Percentiles rank a stretch among this genome's conserved stretches.
These are phyloP conservation scores for Alternaria triticina DNA, from an alignment of 2,329 filamentous ascomycete species.

Conservation along the genomic window DNA sequence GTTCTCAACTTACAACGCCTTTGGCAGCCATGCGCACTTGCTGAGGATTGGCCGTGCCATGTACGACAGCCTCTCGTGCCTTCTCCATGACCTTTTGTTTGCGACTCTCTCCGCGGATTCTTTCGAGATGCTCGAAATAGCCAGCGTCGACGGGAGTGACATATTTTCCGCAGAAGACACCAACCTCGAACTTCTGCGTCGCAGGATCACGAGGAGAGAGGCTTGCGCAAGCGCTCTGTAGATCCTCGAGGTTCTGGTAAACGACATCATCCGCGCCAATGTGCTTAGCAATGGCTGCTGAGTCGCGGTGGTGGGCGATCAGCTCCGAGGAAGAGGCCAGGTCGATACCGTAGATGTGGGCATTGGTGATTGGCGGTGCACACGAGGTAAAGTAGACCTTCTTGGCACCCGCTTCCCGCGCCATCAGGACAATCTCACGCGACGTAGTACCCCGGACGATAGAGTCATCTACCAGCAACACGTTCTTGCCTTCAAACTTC, in stretches of 20 bases:
- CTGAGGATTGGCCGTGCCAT: constrained; percentile 65
- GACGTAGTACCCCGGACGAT: constrained; percentile 88
- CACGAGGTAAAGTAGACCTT: constrained; percentile 85
- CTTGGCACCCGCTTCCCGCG: constrained; percentile 79
- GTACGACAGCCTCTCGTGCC: constrained; percentile 68
- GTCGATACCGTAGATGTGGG: constrained; percentile 65
- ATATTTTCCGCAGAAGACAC: constrained; percentile 90
- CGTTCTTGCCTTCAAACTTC: constrained; percentile 81
- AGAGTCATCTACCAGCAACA: constrained; percentile 86
- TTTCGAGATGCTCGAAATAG: constrained; percentile 83
- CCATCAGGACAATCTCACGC: constrained; percentile 82
- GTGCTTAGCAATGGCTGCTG: constrained; percentile 66
- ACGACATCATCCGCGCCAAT: constrained; percentile 80
- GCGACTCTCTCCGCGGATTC: constrained; percentile 71
- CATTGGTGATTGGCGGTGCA: constrained; percentile 80
- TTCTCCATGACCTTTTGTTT: constrained; percentile 71
- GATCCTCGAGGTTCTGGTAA: constrained; percentile 76
- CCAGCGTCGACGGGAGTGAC: constrained; percentile 77
- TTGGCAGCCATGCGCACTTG: constrained; percentile 69
- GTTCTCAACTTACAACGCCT: constrained; percentile 55
- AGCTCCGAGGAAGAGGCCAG: constrained; percentile 74
- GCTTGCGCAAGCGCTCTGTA: constrained; percentile 80
- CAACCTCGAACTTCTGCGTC: constrained; percentile 78
- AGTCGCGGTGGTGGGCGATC: constrained; percentile 71
- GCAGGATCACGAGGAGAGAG: constrained; percentile 65